Evolutionary conservation across 1,284 basidiomycete species (phyloP).

Genomic region (Butyriboletus regius): DNA sequence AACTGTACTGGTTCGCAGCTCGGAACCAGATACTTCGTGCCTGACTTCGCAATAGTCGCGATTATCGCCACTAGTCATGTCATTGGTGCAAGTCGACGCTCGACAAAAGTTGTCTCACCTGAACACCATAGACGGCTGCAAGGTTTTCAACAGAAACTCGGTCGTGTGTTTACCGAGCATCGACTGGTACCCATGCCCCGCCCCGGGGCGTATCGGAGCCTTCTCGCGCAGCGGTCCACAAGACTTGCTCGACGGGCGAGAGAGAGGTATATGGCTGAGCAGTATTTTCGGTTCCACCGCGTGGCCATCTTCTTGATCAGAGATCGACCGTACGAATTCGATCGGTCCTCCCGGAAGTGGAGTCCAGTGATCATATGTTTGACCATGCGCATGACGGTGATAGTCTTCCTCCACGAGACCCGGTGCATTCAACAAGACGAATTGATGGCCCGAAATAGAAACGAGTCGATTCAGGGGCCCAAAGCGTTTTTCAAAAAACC

Average conservation of each 20-base stretch:
- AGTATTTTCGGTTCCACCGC: slow-evolving; percentile 48
- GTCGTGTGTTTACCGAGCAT: slow-evolving; percentile 72
- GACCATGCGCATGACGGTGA: slow-evolving; percentile 44
- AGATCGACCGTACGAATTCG: slow-evolving; percentile 58
- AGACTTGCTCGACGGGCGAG: slow-evolving; percentile 59
- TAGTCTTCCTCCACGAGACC: slow-evolving; percentile 76
- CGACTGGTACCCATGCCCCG: slow-evolving; percentile 76
- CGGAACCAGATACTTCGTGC: slow-evolving; percentile 39
- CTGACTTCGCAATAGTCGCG: slow-evolving; percentile 78
- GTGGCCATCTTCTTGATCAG: slow-evolving; percentile 24
- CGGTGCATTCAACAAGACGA: slow-evolving; percentile 70
- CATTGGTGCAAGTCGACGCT: neutral
- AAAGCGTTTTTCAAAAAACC: slow-evolving; percentile 62
- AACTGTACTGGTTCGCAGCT: slow-evolving; percentile 27
- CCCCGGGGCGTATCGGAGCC: slow-evolving; percentile 66
- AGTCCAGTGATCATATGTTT: slow-evolving; percentile 51
- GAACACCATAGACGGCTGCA: slow-evolving; percentile 63
- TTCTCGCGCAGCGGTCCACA: slow-evolving; percentile 73
- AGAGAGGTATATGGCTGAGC: slow-evolving; percentile 77
- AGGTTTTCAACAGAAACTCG: slow-evolving; percentile 56
- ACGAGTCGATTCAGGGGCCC: slow-evolving; percentile 53
- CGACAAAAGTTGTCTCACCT: slow-evolving; percentile 43
- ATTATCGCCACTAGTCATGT: slow-evolving; percentile 65
- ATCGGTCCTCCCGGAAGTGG: slow-evolving; percentile 54
- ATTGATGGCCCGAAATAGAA: slow-evolving; percentile 59